Base-by-base conservation (phyloP, 2,329 filamentous ascomycete species). In the Drechslerella coelobrocha region DNA sequence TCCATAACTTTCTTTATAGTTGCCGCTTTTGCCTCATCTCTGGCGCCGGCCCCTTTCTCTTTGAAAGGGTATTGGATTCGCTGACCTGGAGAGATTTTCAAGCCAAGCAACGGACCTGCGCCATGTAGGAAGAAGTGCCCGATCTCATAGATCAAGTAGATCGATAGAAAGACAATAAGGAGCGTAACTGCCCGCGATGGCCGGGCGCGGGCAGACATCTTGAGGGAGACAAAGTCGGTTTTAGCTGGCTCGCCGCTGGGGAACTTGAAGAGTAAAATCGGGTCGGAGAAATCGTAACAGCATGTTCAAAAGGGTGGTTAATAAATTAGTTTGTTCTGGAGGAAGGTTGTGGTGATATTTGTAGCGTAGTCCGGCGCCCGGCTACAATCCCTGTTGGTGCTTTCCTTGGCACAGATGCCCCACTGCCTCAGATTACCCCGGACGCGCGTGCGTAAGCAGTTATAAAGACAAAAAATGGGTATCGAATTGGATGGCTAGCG, bases 1-100 rank as follows among this genome's bases (percentile, higher is more conserved):
- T 85, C 82, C 76, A 92, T 92, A 0, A 86, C 86, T 55, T 85
- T 83, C 77, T 86, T 88, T 54, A 92, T 85, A 1, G 85, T 84
- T 48, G 82, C 81, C 9, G 87, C 84, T 73, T 86, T 75, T 14
- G 41, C 63, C 7, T 41, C 57, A 68, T 76, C 72, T 29, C 62
- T 73, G 2, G 51, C 73, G 8, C 26, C 9, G 14, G 43, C 31
- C 1, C 65, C 72, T 7, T 73, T 61, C 24, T 59, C 29, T 37
- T 59, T 59, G 48, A 75, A 75, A 5, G 59, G 57, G 34, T 72
- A 75, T 21, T 75, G 73, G 2, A 74, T 71, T 9, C 29, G 55
- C 14, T n/a, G 17, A 12, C 41, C 39, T 34, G 27, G 41, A 26
- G 63, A 31, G 2, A 27, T 26, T 19, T 9, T 51, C 24, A 27